phyloP scores from a whole-genome alignment of 2,329 filamentous ascomycete species.

The Zasmidium angulare region DNA sequence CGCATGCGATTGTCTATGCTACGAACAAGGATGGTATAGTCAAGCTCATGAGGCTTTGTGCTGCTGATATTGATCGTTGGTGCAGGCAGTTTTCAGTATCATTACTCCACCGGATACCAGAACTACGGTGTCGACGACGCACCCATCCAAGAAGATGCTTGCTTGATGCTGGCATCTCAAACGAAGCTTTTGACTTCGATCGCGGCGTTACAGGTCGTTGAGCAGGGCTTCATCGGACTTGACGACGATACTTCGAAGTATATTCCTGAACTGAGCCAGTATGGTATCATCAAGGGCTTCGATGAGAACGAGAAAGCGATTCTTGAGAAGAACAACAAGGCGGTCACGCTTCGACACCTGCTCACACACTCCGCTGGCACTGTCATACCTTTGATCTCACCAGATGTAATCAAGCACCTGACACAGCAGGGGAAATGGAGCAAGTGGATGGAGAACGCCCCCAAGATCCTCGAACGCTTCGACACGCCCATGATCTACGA shows the following conservation, averaged over 20 bases:
- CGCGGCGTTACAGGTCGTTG: conserved; percentile 56
- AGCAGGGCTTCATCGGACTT: conserved; percentile 50
- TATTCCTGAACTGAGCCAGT: conserved; percentile 50
- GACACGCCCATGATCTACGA: conserved; percentile 50
- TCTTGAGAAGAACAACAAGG: conserved; percentile 33
- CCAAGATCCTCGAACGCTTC: conserved; percentile 45
- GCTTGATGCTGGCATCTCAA: conserved; percentile 35
- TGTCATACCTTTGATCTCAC: conserved; percentile 47
- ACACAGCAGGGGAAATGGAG: conserved; percentile 15
- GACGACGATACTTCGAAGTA: conserved; percentile 47
- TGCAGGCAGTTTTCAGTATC: conserved; percentile 32
- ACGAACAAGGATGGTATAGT: conserved; percentile 29
- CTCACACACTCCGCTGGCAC: conserved; percentile 54
- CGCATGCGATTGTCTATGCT: conserved; percentile 31
- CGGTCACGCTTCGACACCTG: conserved; percentile 53
- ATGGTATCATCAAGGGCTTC: conserved; percentile 52
- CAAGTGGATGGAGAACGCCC: conserved; percentile 6
- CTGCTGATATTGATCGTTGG: neutral
- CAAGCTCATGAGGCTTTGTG: neutral
- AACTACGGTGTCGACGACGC: conserved; percentile 20
- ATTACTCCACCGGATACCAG: conserved; percentile 30
- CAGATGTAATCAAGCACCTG: conserved; percentile 32
- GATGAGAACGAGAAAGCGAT: conserved; percentile 40
- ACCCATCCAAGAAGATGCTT: conserved; percentile 30
- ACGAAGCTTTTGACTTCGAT: conserved; percentile 54